Evolutionary conservation across 495 filamentous ascomycete species (phyloP).

Genomic region (Cryomyces minteri): DNA sequence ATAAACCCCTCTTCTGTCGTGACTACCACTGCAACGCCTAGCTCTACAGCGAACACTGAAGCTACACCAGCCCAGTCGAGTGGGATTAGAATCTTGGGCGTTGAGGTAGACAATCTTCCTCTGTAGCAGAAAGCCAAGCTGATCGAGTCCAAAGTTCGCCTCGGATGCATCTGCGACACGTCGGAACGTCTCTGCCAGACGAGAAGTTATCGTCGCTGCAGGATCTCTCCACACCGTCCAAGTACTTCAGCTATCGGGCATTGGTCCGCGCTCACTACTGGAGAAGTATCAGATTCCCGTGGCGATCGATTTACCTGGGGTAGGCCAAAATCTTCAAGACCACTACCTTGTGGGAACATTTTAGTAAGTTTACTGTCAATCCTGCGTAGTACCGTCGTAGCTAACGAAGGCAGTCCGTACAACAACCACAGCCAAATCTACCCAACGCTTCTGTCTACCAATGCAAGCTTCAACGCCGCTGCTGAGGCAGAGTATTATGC

Average conservation of each 20-base stretch:
- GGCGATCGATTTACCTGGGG: slow-evolving; percentile 26
- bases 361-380: background rate
- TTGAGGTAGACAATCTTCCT: background rate
- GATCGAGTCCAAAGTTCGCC: background rate
- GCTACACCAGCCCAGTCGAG: too few relatives aligned
- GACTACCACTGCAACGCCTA: too few relatives aligned
- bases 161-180: background rate
- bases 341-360: background rate
- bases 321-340: slow-evolving; percentile 37
- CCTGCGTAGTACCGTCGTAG: background rate
- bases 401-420: background rate
- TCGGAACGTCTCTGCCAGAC: slow-evolving; percentile 7
- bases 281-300: slow-evolving; percentile 22
- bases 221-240: slow-evolving; percentile 34
- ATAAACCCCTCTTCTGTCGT: too few relatives aligned
- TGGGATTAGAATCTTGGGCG: background rate
- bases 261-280: slow-evolving; percentile 27
- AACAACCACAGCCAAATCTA: slow-evolving; percentile 1
- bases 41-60: too few relatives aligned
- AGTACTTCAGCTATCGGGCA: slow-evolving; percentile 38
- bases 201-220: slow-evolving; percentile 35
- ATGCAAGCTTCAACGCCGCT: slow-evolving; percentile 3
- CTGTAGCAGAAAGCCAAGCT: background rate
- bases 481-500: slow-evolving; percentile 7
- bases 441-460: slow-evolving; percentile 5